Evolutionary conservation across 2,329 filamentous ascomycete genomes (phyloP).

Genomic region (Coleophoma cylindrospora): DNA sequence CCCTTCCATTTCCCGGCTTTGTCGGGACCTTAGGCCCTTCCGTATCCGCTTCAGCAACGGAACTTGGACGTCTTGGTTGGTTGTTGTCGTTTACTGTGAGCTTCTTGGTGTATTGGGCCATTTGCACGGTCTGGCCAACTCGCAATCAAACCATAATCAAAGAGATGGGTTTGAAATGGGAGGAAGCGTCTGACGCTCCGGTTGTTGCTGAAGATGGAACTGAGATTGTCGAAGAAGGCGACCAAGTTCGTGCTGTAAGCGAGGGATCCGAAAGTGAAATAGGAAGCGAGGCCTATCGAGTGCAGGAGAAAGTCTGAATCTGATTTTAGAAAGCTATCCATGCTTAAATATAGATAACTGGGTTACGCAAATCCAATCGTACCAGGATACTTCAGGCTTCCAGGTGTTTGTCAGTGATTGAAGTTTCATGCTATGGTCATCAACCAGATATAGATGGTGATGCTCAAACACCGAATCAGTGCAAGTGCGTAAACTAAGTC

Average conservation of each 20-base stretch:
- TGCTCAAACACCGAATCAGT: too few relatives aligned
- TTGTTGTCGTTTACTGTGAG: constrained; percentile 26
- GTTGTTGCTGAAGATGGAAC: constrained; percentile 20
- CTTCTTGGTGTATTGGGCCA: constrained; percentile 26
- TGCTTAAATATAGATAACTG: too few relatives aligned
- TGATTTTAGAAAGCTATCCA: too few relatives aligned
- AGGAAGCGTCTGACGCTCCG: constrained; percentile 13
- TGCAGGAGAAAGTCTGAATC: background rate
- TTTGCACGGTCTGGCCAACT: constrained; percentile 34
- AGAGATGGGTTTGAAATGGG: constrained; percentile 26
- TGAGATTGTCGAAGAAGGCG: constrained; percentile 14
- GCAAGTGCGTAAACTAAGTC: too few relatives aligned
- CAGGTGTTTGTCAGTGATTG: background rate
- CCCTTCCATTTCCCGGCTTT: constrained; percentile 30
- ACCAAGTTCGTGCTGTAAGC: constrained; percentile 2
- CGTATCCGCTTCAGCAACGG: constrained; percentile 23
- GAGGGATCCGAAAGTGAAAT: constrained; percentile 1
- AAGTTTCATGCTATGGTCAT: too few relatives aligned
- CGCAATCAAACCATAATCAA: constrained; percentile 28
- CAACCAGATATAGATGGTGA: too few relatives aligned
- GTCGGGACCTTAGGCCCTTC: constrained; percentile 26
- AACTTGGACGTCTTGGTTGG: constrained; percentile 30
- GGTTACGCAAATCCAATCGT: background rate
- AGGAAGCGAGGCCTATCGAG: background rate
- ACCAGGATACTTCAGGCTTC: background rate